Base-by-base conservation (phyloP, 2,329 filamentous ascomycete species). In the Paracorniculantispora psalliotae region DNA sequence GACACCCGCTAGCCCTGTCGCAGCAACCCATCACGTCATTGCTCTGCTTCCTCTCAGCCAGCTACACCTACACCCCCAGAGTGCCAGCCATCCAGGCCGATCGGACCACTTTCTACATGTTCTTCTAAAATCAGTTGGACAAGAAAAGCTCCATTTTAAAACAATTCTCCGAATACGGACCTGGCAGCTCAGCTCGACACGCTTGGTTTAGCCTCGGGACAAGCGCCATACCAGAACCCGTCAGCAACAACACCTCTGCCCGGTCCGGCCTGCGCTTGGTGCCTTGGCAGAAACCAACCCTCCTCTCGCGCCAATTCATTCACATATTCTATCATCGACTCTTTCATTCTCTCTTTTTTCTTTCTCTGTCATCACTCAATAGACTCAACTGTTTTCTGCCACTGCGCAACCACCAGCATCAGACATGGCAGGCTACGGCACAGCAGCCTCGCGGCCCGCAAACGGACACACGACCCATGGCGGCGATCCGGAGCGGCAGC, bases 401-500 rank as follows among this genome's bases (percentile, higher is more conserved):
- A n/a, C n/a, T n/a, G n/a, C n/a, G n/a, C n/a, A n/a, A n/a, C n/a
- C n/a, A n/a, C n/a, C 26, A 33, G 21, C n/a, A 13, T 7, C 25
- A 58, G 53, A 33, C 30, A 67, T 64, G 61, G 57, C 43, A 52
- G 33, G 55, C 55, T 62, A 64, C 60, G 64, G 62, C 52, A 61
- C 62, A n/a, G 51, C 55, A 19, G 19, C 49, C 41, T 49, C 59
- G 39, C 53, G 41, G 28, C 52, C 41, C 53, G 55, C 47, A 37
- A 66, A 63, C 57, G 63, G 62, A 37, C 47, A 51, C 54, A 44
- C 21, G 33, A 17, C 12, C 21, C 35, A 51, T 37, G 48, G 23
- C 55, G 19, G 48, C 51, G 55, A 51, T 48, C 67, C 69, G 57
- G 73, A 75, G 61, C 65, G 68, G 58, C 67, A 69, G 62, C 73